A percentile compares a stretch with the other conserved stretches of the same genome.
Evolutionary conservation across 1,284 basidiomycete genomes (phyloP).

Genomic region (Nidula niveotomentosa): DNA sequence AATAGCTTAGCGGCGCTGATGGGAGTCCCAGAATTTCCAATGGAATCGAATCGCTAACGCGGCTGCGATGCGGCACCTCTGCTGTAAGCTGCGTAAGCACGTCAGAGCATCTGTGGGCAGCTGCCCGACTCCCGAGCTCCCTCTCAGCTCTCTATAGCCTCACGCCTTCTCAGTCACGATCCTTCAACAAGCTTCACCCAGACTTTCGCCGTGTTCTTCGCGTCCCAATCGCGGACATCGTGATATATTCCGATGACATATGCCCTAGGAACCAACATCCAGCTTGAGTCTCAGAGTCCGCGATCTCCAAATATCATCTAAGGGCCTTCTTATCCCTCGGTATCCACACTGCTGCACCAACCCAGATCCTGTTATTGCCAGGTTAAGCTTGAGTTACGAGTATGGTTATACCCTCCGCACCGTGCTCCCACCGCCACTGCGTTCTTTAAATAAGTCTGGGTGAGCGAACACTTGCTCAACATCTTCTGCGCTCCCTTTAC

Average conservation of each 20-base stretch:
- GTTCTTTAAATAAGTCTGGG: too few relatives aligned
- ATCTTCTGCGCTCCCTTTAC: too few relatives aligned
- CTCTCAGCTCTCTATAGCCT: too few relatives aligned
- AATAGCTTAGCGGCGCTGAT: conserved; percentile 15
- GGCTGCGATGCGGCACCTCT: conserved; percentile 11
- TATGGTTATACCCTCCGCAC: background rate
- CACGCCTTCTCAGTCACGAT: too few relatives aligned
- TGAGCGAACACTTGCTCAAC: too few relatives aligned
- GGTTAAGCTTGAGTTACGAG: background rate
- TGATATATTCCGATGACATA: background rate
- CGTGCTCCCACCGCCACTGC: too few relatives aligned
- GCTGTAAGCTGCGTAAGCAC: too few relatives aligned
- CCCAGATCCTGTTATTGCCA: background rate
- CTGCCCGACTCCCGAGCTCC: too few relatives aligned
- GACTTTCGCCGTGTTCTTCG: conserved; percentile 2
- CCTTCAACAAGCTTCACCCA: too few relatives aligned
- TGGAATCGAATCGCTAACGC: conserved; percentile 14
- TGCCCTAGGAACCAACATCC: background rate
- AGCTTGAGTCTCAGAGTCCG: too few relatives aligned
- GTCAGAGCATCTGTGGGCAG: too few relatives aligned
- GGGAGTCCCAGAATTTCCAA: conserved; percentile 13
- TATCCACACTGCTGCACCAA: background rate
- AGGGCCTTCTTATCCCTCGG: background rate
- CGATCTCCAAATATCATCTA: too few relatives aligned
- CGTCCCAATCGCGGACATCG: conserved; percentile 3